A percentile compares a stretch with the other conserved stretches of the same genome.
These are phyloP conservation scores for Hordeum marinum DNA, from an alignment of 176 grass and related monocot species.

Conservation along the genomic window DNA sequence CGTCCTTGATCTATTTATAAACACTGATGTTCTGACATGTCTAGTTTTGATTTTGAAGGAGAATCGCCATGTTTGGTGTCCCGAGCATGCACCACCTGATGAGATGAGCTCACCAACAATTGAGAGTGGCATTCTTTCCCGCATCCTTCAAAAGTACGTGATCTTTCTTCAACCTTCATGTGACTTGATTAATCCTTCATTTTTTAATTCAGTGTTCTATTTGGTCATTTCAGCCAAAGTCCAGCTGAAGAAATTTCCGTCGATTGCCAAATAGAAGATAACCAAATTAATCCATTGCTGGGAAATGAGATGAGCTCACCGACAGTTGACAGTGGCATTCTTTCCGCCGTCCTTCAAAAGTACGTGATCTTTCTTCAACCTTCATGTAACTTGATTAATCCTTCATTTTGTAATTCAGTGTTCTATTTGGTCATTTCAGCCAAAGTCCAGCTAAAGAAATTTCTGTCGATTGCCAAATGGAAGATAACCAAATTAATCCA, in stretches of 20 bases:
- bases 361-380: not conserved
- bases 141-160: constrained; percentile 8
- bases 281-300: not conserved
- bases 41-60: not conserved
- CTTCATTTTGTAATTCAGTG: not conserved
- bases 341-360: constrained; percentile 5
- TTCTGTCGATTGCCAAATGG: not conserved
- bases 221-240: constrained; percentile 10
- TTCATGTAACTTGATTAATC: not conserved
- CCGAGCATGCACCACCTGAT: constrained; percentile 34
- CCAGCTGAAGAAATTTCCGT: not conserved
- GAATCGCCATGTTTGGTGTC: constrained; percentile 1
- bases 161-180: not conserved
- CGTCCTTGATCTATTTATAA: not conserved
- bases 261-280: not conserved
- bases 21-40: not conserved
- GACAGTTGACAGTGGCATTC: not conserved
- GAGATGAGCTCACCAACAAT: not conserved
- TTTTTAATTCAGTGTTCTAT: not conserved
- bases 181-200: not conserved
- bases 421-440: constrained; percentile 4
- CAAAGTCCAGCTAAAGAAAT: not conserved
- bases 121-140: not conserved
- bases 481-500: not conserved
- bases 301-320: not conserved